Base-by-base conservation (phyloP, 345 rosid genomes). In the Zanthoxylum bungeanum region DNA sequence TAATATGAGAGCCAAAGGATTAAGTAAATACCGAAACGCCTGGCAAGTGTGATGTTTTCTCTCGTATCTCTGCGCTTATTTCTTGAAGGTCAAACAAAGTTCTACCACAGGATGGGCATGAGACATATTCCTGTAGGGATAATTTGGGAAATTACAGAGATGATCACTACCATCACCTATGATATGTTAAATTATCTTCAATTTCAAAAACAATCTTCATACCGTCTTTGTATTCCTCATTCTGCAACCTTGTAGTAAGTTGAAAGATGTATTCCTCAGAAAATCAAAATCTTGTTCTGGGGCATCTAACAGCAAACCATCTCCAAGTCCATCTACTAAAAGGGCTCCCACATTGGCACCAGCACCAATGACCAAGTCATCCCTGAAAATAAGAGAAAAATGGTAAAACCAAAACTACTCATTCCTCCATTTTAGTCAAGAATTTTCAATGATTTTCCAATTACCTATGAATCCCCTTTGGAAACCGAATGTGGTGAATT, bases 221-320 rank as follows among this genome's bases (percentile, higher is more conserved):
- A 95, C 99, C 79, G 99, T 95, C 78, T 95, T 95, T 31, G 99
- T 95, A 67, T 92, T 95, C 59, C 99, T 87, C 99, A 95, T 95
- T 78, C 99, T 89, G 87, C 99, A 95, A 73, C 99, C 99, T 80
- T 95, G 98, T 42, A 95, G 85, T 47, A 92, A 81, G 84, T 95
- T 92, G 81, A 95, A 95, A 61, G 99, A 95, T 46, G 98, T 95
- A 58, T 87, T 81, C 73, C 97, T 84, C 49, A 95, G 87, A 72
- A 95, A 92, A 79, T 95, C 98, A 14, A 89, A 85, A 76, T 92
- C 99, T 77, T 95, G 93, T 67, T 81, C 97, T 2, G 77, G 85
- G 69, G 98, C 93, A 86, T 95, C 99, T 5, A 95, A 55, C 69
- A 95, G 77, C 77, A 95, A 19, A 66, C 99, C 99, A 76, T 95